Conservation (phyloP, 2,329 filamentous ascomycete genomes). For the Thielaviopsis euricoi region DNA sequence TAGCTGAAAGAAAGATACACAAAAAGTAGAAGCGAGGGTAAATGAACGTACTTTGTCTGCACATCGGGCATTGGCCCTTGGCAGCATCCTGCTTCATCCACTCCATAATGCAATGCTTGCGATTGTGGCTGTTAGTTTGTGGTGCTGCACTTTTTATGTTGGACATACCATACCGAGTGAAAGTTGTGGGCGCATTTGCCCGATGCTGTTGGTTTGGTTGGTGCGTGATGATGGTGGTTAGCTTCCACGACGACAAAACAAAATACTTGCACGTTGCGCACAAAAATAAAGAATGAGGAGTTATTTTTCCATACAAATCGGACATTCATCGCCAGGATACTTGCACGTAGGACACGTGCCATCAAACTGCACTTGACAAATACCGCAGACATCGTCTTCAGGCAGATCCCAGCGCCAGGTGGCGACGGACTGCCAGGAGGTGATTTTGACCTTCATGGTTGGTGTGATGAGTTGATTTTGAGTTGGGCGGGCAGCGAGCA, state of each 20-base stretch:
- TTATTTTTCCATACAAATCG: constrained; percentile 49
- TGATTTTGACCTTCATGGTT: constrained; percentile 86
- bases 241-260: no score
- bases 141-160: no score
- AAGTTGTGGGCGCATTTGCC: constrained; percentile 97
- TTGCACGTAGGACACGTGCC: constrained; percentile 96
- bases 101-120: constrained; percentile 79
- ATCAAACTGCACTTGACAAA: constrained; percentile 95
- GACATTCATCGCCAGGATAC: constrained; percentile 92
- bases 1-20: no score
- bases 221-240: no score
- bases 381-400: constrained; percentile 93
- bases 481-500: no score
- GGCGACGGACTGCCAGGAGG: constrained; percentile 82
- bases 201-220: constrained; percentile 52
- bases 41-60: constrained; percentile 58
- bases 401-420: constrained; percentile 97
- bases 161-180: constrained; percentile 79
- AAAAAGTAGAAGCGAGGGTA: not conserved
- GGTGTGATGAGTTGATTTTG: no score
- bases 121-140: not conserved
- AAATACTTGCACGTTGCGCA: not conserved
- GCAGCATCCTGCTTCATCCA: constrained; percentile 94
- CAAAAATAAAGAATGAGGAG: not conserved
- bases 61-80: constrained; percentile 94